phyloP scores from a whole-genome alignment of 495 filamentous ascomycete species.

The Neurospora terricola region DNA sequence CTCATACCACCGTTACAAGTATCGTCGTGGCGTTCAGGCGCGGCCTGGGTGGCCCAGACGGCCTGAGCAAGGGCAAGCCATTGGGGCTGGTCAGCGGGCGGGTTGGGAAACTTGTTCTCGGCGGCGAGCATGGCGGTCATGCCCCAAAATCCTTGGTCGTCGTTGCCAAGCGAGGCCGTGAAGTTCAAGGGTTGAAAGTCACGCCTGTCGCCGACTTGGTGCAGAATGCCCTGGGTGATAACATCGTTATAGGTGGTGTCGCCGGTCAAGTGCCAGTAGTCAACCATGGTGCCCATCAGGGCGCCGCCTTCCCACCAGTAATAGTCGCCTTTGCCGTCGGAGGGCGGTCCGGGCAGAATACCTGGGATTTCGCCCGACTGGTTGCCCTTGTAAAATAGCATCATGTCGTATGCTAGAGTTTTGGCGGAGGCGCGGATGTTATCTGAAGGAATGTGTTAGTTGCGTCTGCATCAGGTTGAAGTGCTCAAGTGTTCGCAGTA shows the following conservation, averaged over 20 bases:
- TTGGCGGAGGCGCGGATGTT: slow-evolving; percentile 54
- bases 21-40: slow-evolving; percentile 45
- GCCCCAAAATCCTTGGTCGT: slow-evolving; percentile 79
- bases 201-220: slow-evolving; percentile 50
- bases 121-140: slow-evolving; percentile 67
- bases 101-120: slow-evolving; percentile 61
- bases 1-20: slow-evolving; percentile 62
- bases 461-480: neutral
- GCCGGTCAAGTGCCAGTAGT: slow-evolving; percentile 64
- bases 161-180: slow-evolving; percentile 64
- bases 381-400: slow-evolving; percentile 56
- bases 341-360: slow-evolving; percentile 47
- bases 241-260: slow-evolving; percentile 54
- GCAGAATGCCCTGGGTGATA: slow-evolving; percentile 49
- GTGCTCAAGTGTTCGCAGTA: slow-evolving; percentile 1
- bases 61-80: slow-evolving; percentile 69
- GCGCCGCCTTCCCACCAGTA: slow-evolving; percentile 51
- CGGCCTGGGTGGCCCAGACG: slow-evolving; percentile 63
- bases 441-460: slow-evolving; percentile 25
- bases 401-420: slow-evolving; percentile 53
- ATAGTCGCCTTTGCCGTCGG: slow-evolving; percentile 34
- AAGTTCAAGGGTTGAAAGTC: slow-evolving; percentile 60
- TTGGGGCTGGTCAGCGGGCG: slow-evolving; percentile 46
- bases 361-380: slow-evolving; percentile 53
- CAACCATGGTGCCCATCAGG: slow-evolving; percentile 49